phyloP scores from a whole-genome alignment of 2,329 filamentous ascomycete species.

The Arthrobotrys musiformis region DNA sequence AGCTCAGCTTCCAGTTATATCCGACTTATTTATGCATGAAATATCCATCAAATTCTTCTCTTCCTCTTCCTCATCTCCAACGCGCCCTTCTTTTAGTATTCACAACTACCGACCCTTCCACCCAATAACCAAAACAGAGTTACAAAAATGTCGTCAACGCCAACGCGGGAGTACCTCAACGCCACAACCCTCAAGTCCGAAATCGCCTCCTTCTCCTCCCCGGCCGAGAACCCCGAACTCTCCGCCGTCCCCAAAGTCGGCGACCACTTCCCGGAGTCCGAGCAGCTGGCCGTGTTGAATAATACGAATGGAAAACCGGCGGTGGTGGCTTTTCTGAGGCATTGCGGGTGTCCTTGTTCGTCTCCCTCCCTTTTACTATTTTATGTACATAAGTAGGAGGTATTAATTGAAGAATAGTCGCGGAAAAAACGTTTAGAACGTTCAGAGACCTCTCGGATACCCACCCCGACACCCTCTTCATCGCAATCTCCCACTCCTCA shows the following conservation, averaged over 20 bases:
- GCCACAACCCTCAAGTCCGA: conserved; percentile 45
- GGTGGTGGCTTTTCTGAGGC: conserved; percentile 75
- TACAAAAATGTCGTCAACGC: conserved; percentile 28
- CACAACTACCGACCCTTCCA: too few relatives aligned
- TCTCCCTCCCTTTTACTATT: conserved; percentile 27
- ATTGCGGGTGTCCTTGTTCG: conserved; percentile 79
- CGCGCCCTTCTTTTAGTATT: too few relatives aligned
- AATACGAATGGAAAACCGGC: conserved; percentile 67
- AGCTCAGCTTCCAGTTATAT: background rate
- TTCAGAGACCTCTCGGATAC: conserved; percentile 67
- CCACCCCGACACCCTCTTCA: conserved; percentile 68
- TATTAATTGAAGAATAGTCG: conserved; percentile 65
- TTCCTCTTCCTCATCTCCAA: background rate
- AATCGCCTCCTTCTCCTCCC: conserved; percentile 48
- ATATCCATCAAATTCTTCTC: background rate
- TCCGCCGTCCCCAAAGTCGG: conserved; percentile 68
- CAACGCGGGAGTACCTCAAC: conserved; percentile 43
- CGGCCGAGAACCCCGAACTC: conserved; percentile 60
- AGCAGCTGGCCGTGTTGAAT: conserved; percentile 67
- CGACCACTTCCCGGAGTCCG: conserved; percentile 68
- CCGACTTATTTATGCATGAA: background rate
- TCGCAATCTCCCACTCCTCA: conserved; percentile 73
- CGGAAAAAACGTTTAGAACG: conserved; percentile 73
- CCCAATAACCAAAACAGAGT: background rate
- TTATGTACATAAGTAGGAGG: too few relatives aligned